These are phyloP conservation scores for Trametes sp. DNA, from an alignment of 1,284 basidiomycete genomes.

Conservation along the genomic window DNA sequence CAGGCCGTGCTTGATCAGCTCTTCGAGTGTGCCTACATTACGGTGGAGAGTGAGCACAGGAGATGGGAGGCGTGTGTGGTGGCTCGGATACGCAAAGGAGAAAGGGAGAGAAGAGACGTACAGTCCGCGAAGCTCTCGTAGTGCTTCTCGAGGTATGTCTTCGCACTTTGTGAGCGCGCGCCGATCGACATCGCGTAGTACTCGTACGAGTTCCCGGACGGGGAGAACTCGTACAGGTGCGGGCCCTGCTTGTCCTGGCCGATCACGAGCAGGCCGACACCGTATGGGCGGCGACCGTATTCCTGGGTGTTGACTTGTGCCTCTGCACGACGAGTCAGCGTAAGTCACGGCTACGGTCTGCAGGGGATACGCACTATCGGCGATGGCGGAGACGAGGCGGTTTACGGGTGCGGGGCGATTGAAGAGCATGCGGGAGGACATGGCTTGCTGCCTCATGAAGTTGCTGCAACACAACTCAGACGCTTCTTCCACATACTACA, in stretches of 20 bases:
- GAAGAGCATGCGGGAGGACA: slow-evolving; percentile 94
- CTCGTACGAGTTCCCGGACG: slow-evolving; percentile 97
- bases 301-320: slow-evolving; percentile 99
- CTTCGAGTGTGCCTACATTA: slow-evolving; percentile 76
- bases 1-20: slow-evolving; percentile 90
- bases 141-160: slow-evolving; percentile 97
- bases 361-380: slow-evolving; percentile 79
- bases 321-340: slow-evolving; percentile 56
- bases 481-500: too few species aligned
- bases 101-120: slow-evolving; percentile 50
- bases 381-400: slow-evolving; percentile 91
- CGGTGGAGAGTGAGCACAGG: slow-evolving; percentile 15
- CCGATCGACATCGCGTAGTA: slow-evolving; percentile 99
- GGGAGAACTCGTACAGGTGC: slow-evolving; percentile 98
- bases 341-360: neutral
- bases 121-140: slow-evolving; percentile 88
- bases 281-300: slow-evolving; percentile 97
- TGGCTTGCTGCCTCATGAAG: slow-evolving; percentile 99
- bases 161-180: slow-evolving; percentile 96
- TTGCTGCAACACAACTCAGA: slow-evolving; percentile 63
- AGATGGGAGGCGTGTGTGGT: too few species aligned
- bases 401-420: slow-evolving; percentile 95
- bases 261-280: slow-evolving; percentile 98
- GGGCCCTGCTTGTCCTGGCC: slow-evolving; percentile 96
- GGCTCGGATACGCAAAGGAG: slow-evolving; percentile 1